A percentile compares a stretch with the other conserved stretches of the same genome.
Evolutionary conservation across 73 alveolate genomes (phyloP).

Genomic region (Paramecium primaurelia): DNA sequence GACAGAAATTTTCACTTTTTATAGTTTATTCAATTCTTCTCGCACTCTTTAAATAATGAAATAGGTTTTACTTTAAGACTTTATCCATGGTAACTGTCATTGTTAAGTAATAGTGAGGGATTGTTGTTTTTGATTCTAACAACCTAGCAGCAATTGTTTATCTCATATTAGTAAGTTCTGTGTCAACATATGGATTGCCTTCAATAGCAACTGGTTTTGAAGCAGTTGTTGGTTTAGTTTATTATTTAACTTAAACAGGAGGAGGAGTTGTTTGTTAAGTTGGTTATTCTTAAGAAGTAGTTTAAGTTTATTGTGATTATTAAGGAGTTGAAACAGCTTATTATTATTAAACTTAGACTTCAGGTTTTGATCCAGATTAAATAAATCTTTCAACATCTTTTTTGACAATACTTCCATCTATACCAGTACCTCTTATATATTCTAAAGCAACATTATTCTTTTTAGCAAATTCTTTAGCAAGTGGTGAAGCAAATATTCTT

Average conservation of each 20-base stretch:
- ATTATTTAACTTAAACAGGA: neutral
- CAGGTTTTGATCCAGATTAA: neutral
- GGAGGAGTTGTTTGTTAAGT: conserved; percentile 11
- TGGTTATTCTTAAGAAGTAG: neutral
- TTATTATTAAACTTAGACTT: neutral
- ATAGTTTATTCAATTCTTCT: conserved; percentile 64
- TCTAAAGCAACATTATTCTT: conserved; percentile 61
- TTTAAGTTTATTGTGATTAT: neutral
- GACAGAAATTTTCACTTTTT: conserved; percentile 71
- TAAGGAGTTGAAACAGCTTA: neutral
- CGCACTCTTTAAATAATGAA: conserved; percentile 56
- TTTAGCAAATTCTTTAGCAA: conserved; percentile 69
- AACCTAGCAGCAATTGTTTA: conserved; percentile 75
- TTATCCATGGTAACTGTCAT: conserved; percentile 71
- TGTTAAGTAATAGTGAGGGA: conserved; percentile 88
- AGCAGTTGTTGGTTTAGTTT: neutral
- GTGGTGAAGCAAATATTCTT: conserved; percentile 67
- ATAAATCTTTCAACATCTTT: conserved; percentile 71
- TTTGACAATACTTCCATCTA: conserved; percentile 79
- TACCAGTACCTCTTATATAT: conserved; percentile 79
- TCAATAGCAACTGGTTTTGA: conserved; percentile 36
- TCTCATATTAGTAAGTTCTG: conserved; percentile 67
- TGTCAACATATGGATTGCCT: conserved; percentile 59
- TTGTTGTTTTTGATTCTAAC: conserved; percentile 69
- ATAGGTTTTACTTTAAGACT: conserved; percentile 24